A percentile compares a stretch with the other conserved stretches of the same genome.
Conservation (phyloP, 495 filamentous ascomycete species). For the Aspergillus panamensis region DNA sequence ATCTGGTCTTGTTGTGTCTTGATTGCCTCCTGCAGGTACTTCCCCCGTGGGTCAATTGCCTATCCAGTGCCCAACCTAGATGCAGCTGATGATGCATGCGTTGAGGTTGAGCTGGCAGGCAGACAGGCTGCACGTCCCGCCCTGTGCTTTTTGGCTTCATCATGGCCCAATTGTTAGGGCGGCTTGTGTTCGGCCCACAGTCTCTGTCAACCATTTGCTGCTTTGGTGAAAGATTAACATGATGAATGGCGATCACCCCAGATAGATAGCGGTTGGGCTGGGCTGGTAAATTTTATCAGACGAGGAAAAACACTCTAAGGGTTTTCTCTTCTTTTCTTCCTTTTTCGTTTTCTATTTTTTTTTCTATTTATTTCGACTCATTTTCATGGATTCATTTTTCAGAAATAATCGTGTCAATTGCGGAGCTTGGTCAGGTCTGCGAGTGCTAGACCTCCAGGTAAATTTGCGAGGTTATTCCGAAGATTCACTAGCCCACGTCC, state of each 20-base stretch:
- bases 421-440: background rate
- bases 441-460: background rate
- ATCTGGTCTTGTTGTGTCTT: background rate
- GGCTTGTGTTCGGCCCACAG: conserved; percentile 7
- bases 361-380: too few species aligned
- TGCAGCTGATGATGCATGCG: conserved; percentile 17
- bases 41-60: conserved; percentile 11
- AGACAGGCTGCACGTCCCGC: conserved; percentile 3
- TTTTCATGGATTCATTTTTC: too few species aligned
- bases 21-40: conserved; percentile 23
- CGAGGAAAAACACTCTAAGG: background rate
- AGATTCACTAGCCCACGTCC: conserved; percentile 1
- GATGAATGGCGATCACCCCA: conserved; percentile 17
- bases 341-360: too few species aligned
- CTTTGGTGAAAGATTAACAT: conserved; percentile 13
- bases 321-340: too few species aligned
- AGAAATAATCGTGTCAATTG: background rate
- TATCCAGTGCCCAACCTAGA: conserved; percentile 5
- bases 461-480: background rate
- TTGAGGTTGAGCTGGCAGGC: conserved; percentile 14
- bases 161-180: conserved; percentile 9
- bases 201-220: conserved; percentile 10
- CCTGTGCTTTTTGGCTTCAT: background rate
- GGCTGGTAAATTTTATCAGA: background rate
- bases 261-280: conserved; percentile 5